Evolutionary conservation across 2,329 filamentous ascomycete genomes (phyloP).

Genomic region (Parascedosporium putredinis): DNA sequence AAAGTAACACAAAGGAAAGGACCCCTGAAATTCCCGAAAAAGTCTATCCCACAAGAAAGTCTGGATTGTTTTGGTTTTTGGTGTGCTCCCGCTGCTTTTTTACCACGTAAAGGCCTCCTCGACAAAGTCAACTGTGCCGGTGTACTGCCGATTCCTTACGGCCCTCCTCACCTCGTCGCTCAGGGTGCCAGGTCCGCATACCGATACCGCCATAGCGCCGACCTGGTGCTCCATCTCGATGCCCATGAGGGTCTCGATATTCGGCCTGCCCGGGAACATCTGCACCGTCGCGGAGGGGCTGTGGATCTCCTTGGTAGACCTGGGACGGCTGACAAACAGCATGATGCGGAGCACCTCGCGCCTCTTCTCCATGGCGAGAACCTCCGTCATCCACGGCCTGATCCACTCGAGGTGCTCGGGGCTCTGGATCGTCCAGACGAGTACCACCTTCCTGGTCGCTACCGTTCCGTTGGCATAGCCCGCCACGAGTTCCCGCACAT

Average conservation of each 20-base stretch:
- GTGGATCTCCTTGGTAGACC: slow-evolving; percentile 71
- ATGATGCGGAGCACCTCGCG: slow-evolving; percentile 66
- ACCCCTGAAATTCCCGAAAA: too few relatives aligned
- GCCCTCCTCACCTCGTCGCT: slow-evolving; percentile 65
- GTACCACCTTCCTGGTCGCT: slow-evolving; percentile 58
- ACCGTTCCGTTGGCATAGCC: slow-evolving; percentile 60
- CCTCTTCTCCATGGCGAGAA: slow-evolving; percentile 63
- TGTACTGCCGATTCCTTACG: slow-evolving; percentile 53
- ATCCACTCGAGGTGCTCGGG: slow-evolving; percentile 79
- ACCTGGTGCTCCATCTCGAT: slow-evolving; percentile 66
- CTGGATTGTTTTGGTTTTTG: too few relatives aligned
- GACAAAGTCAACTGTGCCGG: slow-evolving; percentile 63
- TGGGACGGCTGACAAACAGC: slow-evolving; percentile 65
- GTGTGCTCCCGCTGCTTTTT: too few relatives aligned
- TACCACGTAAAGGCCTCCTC: slow-evolving; percentile 66
- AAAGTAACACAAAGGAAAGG: too few relatives aligned
- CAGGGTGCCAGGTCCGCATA: slow-evolving; percentile 64
- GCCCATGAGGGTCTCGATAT: slow-evolving; percentile 60
- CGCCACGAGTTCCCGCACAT: slow-evolving; percentile 60
- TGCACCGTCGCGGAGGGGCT: slow-evolving; percentile 67
- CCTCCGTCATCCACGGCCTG: slow-evolving; percentile 72
- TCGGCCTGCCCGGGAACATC: slow-evolving; percentile 73
- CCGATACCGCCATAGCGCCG: slow-evolving; percentile 62
- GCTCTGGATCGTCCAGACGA: slow-evolving; percentile 72
- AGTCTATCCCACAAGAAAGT: too few relatives aligned